Percentiles rank a stretch among this genome's conserved stretches.
Evolutionary conservation across 768 basidiomycete genomes (phyloP).

Genomic region (Podaxis mareebaensis): DNA sequence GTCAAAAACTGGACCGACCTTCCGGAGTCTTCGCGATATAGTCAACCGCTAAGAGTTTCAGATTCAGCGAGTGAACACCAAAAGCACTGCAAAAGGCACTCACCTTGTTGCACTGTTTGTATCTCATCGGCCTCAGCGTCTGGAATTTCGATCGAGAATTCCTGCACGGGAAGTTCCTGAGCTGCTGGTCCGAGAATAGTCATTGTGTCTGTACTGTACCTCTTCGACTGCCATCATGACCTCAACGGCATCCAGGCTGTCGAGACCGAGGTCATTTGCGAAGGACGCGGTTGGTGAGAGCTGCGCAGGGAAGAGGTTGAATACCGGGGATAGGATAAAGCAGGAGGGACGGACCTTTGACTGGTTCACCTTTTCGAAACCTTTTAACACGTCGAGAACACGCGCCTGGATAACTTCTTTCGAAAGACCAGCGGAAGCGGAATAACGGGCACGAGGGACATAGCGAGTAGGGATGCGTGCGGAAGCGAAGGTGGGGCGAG

Average conservation of each 20-base stretch:
- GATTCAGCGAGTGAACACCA: constrained; percentile 21
- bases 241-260: constrained; percentile 96
- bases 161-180: constrained; percentile 47
- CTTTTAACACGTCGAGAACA: constrained; percentile 81
- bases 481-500: constrained; percentile 39
- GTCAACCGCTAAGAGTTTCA: constrained; percentile 71
- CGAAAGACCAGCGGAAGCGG: constrained; percentile 65
- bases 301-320: constrained; percentile 37
- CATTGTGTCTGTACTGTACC: constrained; percentile 35
- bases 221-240: constrained; percentile 99
- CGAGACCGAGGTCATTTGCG: constrained; percentile 82
- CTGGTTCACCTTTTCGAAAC: constrained; percentile 85
- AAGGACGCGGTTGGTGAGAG: constrained; percentile 68
- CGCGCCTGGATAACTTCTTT: constrained; percentile 70
- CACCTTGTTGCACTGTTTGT: constrained; percentile 88
- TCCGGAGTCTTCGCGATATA: constrained; percentile 93
- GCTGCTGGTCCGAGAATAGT: neutral
- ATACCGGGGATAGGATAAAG: neutral
- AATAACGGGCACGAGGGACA: constrained; percentile 55
- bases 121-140: constrained; percentile 96
- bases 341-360: constrained; percentile 51
- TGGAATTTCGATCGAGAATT: constrained; percentile 97
- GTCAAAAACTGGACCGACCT: constrained; percentile 44
- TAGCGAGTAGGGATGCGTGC: constrained; percentile 36
- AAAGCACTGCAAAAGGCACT: constrained; percentile 23